Evolutionary conservation across 345 rosid genomes (phyloP).

Genomic region (Populus euphratica): DNA sequence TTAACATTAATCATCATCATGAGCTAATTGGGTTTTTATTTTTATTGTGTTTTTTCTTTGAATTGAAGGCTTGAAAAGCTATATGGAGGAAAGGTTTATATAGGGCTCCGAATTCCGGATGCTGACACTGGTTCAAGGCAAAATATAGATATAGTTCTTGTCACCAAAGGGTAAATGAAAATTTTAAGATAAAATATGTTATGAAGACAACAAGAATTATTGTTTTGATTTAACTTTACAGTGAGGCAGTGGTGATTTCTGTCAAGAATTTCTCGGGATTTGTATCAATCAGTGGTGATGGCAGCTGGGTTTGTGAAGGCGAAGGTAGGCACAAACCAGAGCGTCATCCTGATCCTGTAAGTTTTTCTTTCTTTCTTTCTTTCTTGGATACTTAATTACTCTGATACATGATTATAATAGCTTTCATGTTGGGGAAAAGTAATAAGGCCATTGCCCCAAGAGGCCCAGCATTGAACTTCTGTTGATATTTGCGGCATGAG

Average conservation of each 20-base stretch:
- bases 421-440: no score
- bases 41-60: background rate
- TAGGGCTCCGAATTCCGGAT: constrained; percentile 91
- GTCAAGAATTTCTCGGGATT: constrained; percentile 75
- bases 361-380: constrained; percentile 6
- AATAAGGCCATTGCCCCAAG: no score
- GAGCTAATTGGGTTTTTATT: background rate
- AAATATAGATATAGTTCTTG: constrained; percentile 63
- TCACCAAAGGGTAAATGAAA: constrained; percentile 53
- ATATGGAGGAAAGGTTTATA: constrained; percentile 72
- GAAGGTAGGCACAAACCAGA: constrained; percentile 40
- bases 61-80: constrained; percentile 70
- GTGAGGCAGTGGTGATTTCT: constrained; percentile 66
- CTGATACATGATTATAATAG: background rate
- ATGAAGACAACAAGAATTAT: background rate
- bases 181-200: background rate
- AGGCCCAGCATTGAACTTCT: no score
- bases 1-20: background rate
- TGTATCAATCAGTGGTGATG: constrained; percentile 56
- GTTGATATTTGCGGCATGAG: no score
- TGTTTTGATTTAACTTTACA: constrained; percentile 19
- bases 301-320: constrained; percentile 73
- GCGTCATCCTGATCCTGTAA: constrained; percentile 65
- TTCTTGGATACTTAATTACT: background rate
- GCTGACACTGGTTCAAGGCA: constrained; percentile 72